Evolutionary conservation across 2,329 filamentous ascomycete species (phyloP), one percentile per base, ranked within the genome.

Genomic region (Fusarium devonianum): DNA sequence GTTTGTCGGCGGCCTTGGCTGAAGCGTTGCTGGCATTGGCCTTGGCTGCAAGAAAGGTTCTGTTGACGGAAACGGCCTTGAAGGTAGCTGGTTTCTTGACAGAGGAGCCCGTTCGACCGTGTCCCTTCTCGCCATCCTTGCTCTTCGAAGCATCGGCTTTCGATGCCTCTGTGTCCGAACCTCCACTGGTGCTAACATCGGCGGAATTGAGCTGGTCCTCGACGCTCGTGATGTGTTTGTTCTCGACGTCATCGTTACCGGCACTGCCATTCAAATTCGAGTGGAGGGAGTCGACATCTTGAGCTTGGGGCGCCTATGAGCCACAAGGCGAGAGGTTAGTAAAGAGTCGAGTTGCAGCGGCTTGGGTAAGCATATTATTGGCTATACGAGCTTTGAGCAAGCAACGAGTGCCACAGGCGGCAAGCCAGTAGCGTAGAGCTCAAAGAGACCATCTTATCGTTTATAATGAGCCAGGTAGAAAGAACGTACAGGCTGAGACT

Each of bases 21-120:
- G 76, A 69, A 7, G 74, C 67, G 52, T 67, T 70, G 43, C 71
- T 69, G 13, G 75, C 69, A 13, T 78, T 69, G 34, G 74, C 79
- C 71, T 93, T 93, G 52, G 88, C 83, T n/a, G 83, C 84, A 25
- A 94, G 78, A 67, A 93, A 95, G 32, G 84, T 91, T 72, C 89
- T 92, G 60, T 92, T 93, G 60, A 93, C 88, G 5, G 89, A 92
- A 36, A 94, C 88, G 13, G 90, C 84, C 72, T 94, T 95, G 79
- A 95, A 94, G 10, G 85, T 87, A 13, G 86, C 75, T 14, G 86
- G 85, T 71, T 90, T 93, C 79, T 89, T 92, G 56, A 85, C 77
- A 4, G 85, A 66, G 54, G 86, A 80, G 57, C 78, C 75, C 7
- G 77, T 77, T 49, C 83, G 84, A 53, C 74, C 74, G 68, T 90